Percentiles rank a stretch among this genome's conserved stretches.
Conservation (phyloP, 257 asterid genomes). For the Solanum boliviense region DNA sequence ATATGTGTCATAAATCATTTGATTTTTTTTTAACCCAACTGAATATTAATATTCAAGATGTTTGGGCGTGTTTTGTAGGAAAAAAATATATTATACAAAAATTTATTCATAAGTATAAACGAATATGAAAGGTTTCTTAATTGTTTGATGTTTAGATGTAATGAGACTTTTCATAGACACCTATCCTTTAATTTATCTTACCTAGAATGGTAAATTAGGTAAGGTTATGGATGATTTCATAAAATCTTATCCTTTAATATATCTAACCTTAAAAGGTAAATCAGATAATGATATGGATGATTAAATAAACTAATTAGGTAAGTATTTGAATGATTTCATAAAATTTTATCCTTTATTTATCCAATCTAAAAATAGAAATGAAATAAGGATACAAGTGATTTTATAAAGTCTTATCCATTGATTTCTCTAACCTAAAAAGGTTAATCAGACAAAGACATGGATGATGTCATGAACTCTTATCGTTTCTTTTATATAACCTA, state of each 20-base stretch:
- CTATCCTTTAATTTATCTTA: neutral
- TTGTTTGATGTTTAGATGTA: neutral
- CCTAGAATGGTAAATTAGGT: neutral
- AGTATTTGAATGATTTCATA: neutral
- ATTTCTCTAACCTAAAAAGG: neutral
- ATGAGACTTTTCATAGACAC: neutral
- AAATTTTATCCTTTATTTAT: neutral
- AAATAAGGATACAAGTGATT: neutral
- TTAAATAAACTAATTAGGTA: too few species aligned
- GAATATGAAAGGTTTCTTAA: too few species aligned
- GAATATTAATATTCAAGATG: too few species aligned
- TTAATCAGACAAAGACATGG: too few species aligned
- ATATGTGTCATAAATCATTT: neutral
- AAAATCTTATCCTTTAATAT: neutral
- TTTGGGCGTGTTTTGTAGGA: neutral
- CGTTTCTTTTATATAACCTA: too few species aligned
- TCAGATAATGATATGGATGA: neutral
- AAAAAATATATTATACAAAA: neutral
- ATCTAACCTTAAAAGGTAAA: neutral
- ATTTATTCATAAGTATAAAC: too few species aligned
- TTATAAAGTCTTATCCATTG: too few species aligned
- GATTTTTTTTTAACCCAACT: neutral
- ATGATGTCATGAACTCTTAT: too few species aligned
- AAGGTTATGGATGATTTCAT: neutral
- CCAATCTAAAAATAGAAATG: neutral